Base-by-base conservation (phyloP, 371 early-diverging fungal species). In the Mucor sp. region DNA sequence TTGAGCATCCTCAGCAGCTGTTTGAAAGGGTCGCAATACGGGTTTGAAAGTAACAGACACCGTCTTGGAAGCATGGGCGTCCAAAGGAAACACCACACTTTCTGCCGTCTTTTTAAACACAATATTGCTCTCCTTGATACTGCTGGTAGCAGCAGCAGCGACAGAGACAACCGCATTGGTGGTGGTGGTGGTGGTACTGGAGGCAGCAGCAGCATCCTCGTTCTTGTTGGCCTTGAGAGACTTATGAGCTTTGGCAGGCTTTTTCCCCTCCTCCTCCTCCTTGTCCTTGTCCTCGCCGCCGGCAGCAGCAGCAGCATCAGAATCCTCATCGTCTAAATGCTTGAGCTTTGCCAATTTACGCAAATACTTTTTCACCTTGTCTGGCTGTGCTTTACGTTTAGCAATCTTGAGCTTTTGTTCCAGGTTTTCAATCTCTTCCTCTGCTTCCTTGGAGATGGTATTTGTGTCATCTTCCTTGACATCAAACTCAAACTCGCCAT, bases 371-470 rank as follows among this genome's bases (percentile, higher is more conserved):
- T 90, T 85, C 4, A 93, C 89, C 75, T 98, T 99, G 30, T 98
- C 98, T 4, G 86, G 83, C 11, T 90, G 88, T 17, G 93, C 94
- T 74, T 99, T 99, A 53, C 98, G 87, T 55, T 83, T 86, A 0
- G 98, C 98, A 74, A 99, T 99, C 78, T 98, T 98, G 35, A 98
- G 83, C 77, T 98, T 99, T 67, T 98, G 98, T 76, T 98, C 97
- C 66, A 97, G 67, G 48, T 90, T 85, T 83, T 99, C 99, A 48
- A 99, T 94, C 74, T 95, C 87, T 77, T 99, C 98, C 81, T 96
- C 95, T 37, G 89, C 90, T 60, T 94, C 95, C 66, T 92, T 87
- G 14, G 92, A 85, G 15, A 95, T 76, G 8, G 87, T 80, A 33
- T 85, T 83, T 14, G 82, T 79, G 50, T 80, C 85, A 19, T 87